Evolutionary conservation across 306 rosid genomes (phyloP), one percentile per base, ranked within the genome.

Genomic region (Mimosa bimucronata): DNA sequence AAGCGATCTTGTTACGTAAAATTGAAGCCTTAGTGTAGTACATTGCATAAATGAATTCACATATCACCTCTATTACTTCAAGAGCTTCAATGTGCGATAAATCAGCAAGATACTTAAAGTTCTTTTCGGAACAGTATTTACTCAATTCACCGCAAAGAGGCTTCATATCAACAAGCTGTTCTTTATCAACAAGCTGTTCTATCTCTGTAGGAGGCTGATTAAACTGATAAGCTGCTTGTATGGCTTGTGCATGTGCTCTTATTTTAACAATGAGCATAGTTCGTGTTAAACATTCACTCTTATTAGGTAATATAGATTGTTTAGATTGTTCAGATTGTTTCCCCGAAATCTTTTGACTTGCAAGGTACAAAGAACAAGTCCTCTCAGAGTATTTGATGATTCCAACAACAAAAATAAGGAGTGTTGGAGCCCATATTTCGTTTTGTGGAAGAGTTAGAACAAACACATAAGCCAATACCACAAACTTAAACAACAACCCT

Each of bases 351-450:
- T 0, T 1, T n/a, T 37, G 75, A 72, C 83, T 85, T 31, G 87
- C 88, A 0, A 45, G 62, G 57, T 77, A 83, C 71, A 88, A n/a
- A 31, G 85, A 78, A 5, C 50, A 5, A 4, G 82, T 77, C 41
- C 91, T 71, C 77, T 88, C 91, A 0, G 37, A 53, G 15, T 80
- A 85, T 34, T 85, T 88, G 73, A 83, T 71, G 16, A 67, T 71
- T 12, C 91, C 89, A 0, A 83, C 87, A 0, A 42, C 12, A 19
- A 85, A 83, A 71, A 88, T 25, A 3, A 83, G 52, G 1, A 50
- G 2, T 0, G n/a, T 81, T 0, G 91, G 78, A 0, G 45, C 15
- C 76, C 77, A 72, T 1, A 85, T 55, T 26, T 19, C 46, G 60
- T 87, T 84, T 1, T 0, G 55, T 4, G 0, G 89, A 2, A 85